Base-by-base conservation (phyloP, 371 early-diverging fungal genomes). In the Sporodiniella umbellata region DNA sequence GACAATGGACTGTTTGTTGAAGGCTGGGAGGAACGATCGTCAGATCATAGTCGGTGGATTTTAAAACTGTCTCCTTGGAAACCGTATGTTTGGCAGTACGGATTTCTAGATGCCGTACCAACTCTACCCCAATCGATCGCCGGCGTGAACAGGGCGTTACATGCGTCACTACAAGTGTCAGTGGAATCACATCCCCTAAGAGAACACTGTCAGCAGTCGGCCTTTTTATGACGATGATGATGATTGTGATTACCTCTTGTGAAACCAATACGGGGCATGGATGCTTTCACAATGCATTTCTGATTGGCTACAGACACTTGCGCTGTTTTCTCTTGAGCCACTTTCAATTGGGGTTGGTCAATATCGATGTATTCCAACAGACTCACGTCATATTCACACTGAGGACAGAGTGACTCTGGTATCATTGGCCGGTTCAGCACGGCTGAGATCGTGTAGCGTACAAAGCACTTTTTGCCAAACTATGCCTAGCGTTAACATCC, bases 231-330 rank as follows among this genome's bases (percentile, higher is more conserved):
- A 44, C 14, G 28, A 10, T 8, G 26, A 44, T 47, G 57, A 31
- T 12, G 31, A 57, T n/a, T n/a, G n/a, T n/a, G n/a, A n/a, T n/a
- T n/a, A 70, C 77, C 77, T 71, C 73, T 58, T 51, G 73, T 72
- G 51, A 60, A 73, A 43, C 78, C 78, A 26, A 61, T 51, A 10
- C 69, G 64, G 24, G 78, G 74, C 23, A 73, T 62, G 17, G 64
- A 62, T 28, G 61, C 63, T 39, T 48, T 62, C 24, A 71, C 51
- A 31, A 56, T 65, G 23, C 56, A 56, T 42, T 67, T 64, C 45
- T 64, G 52, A 25, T 58, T 43, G 18, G 64, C 45, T 21, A 66
- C 18, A 30, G 45, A 42, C 8, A 70, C 51, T 14, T 65, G 58
- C 11, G 45, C 28, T 0, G 33, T 46, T 33, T 73, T 60, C 43